Evolutionary conservation across 208 protist species (phyloP), one percentile per base, ranked within the genome.

Genomic region (Trypanosoma vivax): DNA sequence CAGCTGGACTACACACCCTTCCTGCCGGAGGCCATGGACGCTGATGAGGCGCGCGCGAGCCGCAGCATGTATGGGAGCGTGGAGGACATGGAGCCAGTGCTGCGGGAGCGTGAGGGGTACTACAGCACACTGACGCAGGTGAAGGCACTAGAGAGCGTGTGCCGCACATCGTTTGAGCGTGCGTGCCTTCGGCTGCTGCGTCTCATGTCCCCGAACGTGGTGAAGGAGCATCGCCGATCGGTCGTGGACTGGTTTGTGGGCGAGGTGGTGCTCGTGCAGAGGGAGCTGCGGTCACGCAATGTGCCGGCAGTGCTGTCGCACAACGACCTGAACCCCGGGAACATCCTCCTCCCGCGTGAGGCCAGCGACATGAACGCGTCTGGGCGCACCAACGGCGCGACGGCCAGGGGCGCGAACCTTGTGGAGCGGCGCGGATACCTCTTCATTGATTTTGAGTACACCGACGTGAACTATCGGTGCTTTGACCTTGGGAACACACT

Each of bases 381-480:
- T 29, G 16, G 31, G 6, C 23, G 28, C 23, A 42, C 40, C 10
- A 60, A 63, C 23, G 30, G 60, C 31, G 57, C 33, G 40, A 81
- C 70, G 27, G 83, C 77, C 13, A 67, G 64, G 46, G 69, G 72
- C 55, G 69, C 62, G 21, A 90, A 87, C 41, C 68, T 84, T n/a
- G 83, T 90, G 19, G 77, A 87, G 54, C 71, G 73, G 42, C 79
- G 78, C 31, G 79, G 83, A 18, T 51, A 86, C 47, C 46, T 92
- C 19, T 83, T 86, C 34, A 88, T 92, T 41, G 84, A 92, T 59
- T 92, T 88, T 74, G 80, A 92, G 63, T 92, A 92, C 68, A 72
- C 77, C 19, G 84, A 89, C 46, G 77, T 71, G 29, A 92, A 92
- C 69, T 89, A 89, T 52, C 76, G 80, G 47, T 85, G 76, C 73